These are phyloP conservation scores for Lentinula raphanica DNA, from an alignment of 768 basidiomycete genomes.

Conservation along the genomic window DNA sequence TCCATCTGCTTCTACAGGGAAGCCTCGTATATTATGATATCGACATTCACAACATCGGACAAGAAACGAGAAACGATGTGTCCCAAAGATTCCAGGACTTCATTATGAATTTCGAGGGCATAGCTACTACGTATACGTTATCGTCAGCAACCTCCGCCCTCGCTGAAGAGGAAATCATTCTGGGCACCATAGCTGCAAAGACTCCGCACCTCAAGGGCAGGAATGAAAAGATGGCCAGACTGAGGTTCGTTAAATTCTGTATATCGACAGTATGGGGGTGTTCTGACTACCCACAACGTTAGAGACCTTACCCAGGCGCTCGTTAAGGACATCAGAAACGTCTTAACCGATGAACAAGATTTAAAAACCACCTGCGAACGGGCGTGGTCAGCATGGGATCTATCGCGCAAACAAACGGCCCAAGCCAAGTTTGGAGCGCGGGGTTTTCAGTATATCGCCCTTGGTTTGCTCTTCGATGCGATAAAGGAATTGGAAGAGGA, in stretches of 20 bases:
- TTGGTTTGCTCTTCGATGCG: neutral
- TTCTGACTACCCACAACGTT: neutral
- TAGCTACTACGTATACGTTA: conserved; percentile 44
- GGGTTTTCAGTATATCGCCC: conserved; percentile 57
- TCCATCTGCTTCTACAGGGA: conserved; percentile 15
- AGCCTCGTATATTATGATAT: conserved; percentile 22
- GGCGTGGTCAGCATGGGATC: conserved; percentile 53
- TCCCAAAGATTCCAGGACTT: conserved; percentile 30
- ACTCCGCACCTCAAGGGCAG: conserved; percentile 52
- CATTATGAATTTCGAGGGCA: conserved; percentile 41
- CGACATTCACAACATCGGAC: conserved; percentile 4
- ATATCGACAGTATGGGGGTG: no score
- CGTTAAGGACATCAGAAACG: conserved; percentile 43
- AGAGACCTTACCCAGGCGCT: conserved; percentile 52
- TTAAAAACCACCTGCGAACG: conserved; percentile 36
- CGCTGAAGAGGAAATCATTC: conserved; percentile 58
- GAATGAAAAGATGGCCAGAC: conserved; percentile 45
- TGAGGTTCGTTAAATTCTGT: conserved; percentile 15
- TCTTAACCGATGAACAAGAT: conserved; percentile 43
- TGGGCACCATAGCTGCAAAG: conserved; percentile 65
- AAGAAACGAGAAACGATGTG: neutral
- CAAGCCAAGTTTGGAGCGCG: conserved; percentile 44
- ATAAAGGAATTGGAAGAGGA: neutral
- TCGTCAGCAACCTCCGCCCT: conserved; percentile 29
- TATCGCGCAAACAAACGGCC: conserved; percentile 22